Base-by-base conservation (phyloP, 805 yeast species). In the Geotrichum ghanense region DNA sequence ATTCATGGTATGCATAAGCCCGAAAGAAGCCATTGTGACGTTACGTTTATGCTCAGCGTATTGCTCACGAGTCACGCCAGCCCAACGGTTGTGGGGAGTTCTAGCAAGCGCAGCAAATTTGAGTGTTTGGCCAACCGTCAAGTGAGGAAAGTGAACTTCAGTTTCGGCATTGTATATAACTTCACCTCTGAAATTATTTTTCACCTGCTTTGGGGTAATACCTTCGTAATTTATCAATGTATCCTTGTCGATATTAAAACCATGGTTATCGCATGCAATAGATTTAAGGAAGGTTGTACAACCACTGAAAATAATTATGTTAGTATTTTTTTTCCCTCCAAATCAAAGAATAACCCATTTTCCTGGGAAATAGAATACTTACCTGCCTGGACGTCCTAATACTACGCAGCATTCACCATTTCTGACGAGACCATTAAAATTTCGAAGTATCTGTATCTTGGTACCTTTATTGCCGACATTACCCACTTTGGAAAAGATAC, bases 321-420 rank as follows among this genome's bases (percentile, higher is more conserved):
- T 23, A 23, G 35, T 5, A 45, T 22, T 10, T 7, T 26, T 10
- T 17, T n/a, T 19, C 41, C 22, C 10, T 64, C 67, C n/a, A n/a
- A n/a, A n/a, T n/a, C n/a, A n/a, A n/a, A n/a, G n/a, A n/a, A n/a
- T n/a, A n/a, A n/a, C n/a, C n/a, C n/a, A n/a, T n/a, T n/a, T n/a
- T n/a, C n/a, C n/a, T n/a, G 16, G 17, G 14, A 31, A n/a, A n/a
- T n/a, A n/a, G n/a, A n/a, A n/a, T 2, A 37, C 46, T 12, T 23
- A 48, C 51, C 47, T 43, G 37, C 90, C 90, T 1, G 90, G 90
- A 62, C 89, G 74, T 48, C 92, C 90, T 42, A 83, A 66, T 9
- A 83, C 89, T 46, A 82, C 83, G 3, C 81, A 76, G 42, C 81
- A 68, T 51, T 80, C 80, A 47, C 88, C 87, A 2, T 87, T 82